A percentile compares a stretch with the other conserved stretches of the same genome.
phyloP scores from a whole-genome alignment of 1,284 basidiomycete species.

The Fereydounia khargensis region DNA sequence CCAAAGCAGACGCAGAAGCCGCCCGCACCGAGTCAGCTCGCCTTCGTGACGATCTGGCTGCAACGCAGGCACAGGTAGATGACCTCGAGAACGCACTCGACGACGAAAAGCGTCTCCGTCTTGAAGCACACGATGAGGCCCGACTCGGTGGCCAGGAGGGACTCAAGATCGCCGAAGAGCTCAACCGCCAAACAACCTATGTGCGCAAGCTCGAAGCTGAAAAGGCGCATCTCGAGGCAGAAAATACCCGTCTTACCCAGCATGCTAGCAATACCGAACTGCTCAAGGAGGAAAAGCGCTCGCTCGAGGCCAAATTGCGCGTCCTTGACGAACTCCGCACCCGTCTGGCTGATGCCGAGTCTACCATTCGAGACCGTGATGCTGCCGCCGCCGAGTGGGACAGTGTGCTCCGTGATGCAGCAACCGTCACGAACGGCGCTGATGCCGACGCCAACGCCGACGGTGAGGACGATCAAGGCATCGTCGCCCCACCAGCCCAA shows the following conservation, averaged over 20 bases:
- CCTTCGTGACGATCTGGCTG: constrained; percentile 16
- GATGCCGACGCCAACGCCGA: constrained; percentile 11
- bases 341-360: constrained; percentile 30
- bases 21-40: constrained; percentile 5
- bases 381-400: constrained; percentile 29
- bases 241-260: constrained; percentile 27
- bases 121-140: constrained; percentile 5
- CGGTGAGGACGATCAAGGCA: too few species aligned
- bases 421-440: constrained; percentile 1
- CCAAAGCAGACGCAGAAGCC: constrained; percentile 13
- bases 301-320: constrained; percentile 36
- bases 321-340: constrained; percentile 29
- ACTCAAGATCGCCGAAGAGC: constrained; percentile 23
- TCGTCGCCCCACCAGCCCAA: constrained; percentile 3
- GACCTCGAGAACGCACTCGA: constrained; percentile 34
- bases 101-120: constrained; percentile 27
- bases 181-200: constrained; percentile 17
- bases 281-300: constrained; percentile 48
- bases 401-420: constrained; percentile 4
- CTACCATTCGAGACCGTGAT: constrained; percentile 38
- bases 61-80: constrained; percentile 19
- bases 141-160: constrained; percentile 7
- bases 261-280: constrained; percentile 31
- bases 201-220: constrained; percentile 31
- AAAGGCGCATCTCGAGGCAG: constrained; percentile 22